Evolutionary conservation across 805 yeast species (phyloP).

Genomic region (Pichia phayaonensis): DNA sequence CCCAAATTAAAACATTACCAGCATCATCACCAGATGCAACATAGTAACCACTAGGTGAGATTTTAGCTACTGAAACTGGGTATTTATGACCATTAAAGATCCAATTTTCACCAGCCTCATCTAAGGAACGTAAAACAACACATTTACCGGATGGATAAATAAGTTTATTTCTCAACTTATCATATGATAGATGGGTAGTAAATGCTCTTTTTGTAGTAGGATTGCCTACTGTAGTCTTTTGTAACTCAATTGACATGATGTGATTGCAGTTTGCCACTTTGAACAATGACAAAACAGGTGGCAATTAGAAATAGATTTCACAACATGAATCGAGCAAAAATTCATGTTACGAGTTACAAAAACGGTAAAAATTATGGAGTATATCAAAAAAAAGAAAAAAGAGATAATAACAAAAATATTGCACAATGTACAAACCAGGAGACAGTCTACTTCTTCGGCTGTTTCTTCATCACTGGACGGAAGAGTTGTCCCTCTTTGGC

Average conservation of each 20-base stretch:
- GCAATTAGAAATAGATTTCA: not conserved
- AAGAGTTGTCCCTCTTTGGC: not conserved
- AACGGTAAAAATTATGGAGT: not conserved
- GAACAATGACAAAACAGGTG: not conserved
- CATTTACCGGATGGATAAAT: slow-evolving; percentile 82
- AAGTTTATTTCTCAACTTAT: slow-evolving; percentile 55
- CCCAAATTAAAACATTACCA: slow-evolving; percentile 92
- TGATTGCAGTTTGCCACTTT: not conserved
- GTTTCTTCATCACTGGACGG: not conserved
- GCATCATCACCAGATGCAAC: slow-evolving; percentile 86
- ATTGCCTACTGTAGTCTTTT: slow-evolving; percentile 55
- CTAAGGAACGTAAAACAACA: slow-evolving; percentile 60
- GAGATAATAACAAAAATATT: too few species aligned
- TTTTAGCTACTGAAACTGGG: slow-evolving; percentile 74
- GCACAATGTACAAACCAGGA: not conserved
- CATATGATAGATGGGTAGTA: slow-evolving; percentile 69
- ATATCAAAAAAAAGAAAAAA: not conserved
- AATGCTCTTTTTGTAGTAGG: slow-evolving; percentile 72
- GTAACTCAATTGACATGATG: slow-evolving; percentile 15
- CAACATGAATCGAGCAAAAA: not conserved
- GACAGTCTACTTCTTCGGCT: not conserved
- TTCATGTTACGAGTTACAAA: not conserved
- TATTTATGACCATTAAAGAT: slow-evolving; percentile 59
- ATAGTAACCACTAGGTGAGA: slow-evolving; percentile 85
- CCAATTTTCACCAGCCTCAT: slow-evolving; percentile 37